phyloP scores from a whole-genome alignment of 164 flowering plant species.

The Amborella trichopoda region DNA sequence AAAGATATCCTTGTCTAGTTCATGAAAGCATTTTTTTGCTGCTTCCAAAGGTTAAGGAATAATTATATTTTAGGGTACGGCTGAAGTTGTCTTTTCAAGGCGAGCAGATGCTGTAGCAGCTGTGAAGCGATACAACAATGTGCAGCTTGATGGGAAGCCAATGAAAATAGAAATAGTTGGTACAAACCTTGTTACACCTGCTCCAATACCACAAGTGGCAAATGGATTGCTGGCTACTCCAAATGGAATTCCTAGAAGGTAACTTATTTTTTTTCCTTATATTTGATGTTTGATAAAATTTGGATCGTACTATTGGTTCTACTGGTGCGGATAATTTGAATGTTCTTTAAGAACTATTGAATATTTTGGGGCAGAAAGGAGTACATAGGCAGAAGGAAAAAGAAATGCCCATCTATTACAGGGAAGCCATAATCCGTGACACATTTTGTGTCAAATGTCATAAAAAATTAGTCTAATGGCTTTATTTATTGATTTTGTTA shows the following conservation, averaged over 20 bases:
- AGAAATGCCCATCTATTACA: too few relatives aligned
- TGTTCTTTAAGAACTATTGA: too few relatives aligned
- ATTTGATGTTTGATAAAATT: too few relatives aligned
- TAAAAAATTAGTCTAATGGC: too few relatives aligned
- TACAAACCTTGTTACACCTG: slow-evolving; percentile 54
- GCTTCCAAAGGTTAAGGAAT: slow-evolving; percentile 11
- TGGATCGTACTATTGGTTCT: too few relatives aligned
- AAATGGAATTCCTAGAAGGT: slow-evolving; percentile 44
- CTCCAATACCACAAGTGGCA: slow-evolving; percentile 18
- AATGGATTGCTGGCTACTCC: slow-evolving; percentile 41
- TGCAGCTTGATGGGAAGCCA: slow-evolving; percentile 98
- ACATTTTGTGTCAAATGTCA: too few relatives aligned
- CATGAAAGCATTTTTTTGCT: slow-evolving; percentile 11
- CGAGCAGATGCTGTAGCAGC: slow-evolving; percentile 70
- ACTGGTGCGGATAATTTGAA: too few relatives aligned
- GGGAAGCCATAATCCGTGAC: too few relatives aligned
- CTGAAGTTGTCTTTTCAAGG: slow-evolving; percentile 72
- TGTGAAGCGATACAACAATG: slow-evolving; percentile 88
- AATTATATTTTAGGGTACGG: slow-evolving; percentile 59
- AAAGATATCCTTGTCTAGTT: slow-evolving; percentile 9
- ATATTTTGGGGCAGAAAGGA: too few relatives aligned
- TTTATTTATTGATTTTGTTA: too few relatives aligned
- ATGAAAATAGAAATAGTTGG: slow-evolving; percentile 99
- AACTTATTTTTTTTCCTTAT: too few relatives aligned
- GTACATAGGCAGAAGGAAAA: too few relatives aligned